Conservation (phyloP, 371 early-diverging fungal genomes). For the Encephalitozoon intestinalis region DNA sequence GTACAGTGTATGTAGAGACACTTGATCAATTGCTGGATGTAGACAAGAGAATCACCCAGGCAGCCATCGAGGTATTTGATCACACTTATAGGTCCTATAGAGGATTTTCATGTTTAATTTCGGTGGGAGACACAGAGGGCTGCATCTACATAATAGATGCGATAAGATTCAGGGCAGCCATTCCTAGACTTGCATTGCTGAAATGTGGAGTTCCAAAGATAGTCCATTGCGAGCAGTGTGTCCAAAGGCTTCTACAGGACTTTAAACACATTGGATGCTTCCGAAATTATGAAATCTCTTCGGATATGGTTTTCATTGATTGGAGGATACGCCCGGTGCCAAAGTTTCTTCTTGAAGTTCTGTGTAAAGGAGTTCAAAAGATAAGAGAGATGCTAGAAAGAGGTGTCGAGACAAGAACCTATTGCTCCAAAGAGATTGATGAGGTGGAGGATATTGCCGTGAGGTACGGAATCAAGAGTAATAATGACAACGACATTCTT, state of each 20-base stretch:
- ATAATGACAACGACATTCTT: background rate
- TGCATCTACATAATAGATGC: constrained; percentile 39
- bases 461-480: background rate
- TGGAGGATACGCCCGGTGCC: constrained; percentile 42
- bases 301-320: constrained; percentile 28
- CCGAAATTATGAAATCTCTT: background rate
- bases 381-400: background rate
- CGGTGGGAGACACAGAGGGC: constrained; percentile 1
- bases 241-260: constrained; percentile 17
- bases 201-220: constrained; percentile 38
- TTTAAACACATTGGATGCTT: constrained; percentile 39
- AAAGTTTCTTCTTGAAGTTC: background rate
- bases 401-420: background rate
- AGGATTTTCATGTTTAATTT: constrained; percentile 48
- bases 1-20: background rate
- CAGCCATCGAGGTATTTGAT: constrained; percentile 47
- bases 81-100: constrained; percentile 53
- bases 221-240: constrained; percentile 11
- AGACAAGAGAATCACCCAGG: background rate
- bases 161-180: constrained; percentile 19
- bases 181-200: constrained; percentile 14
- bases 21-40: constrained; percentile 9
- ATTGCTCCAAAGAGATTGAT: background rate
- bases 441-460: background rate
- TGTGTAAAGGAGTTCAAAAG: background rate